Base-by-base conservation (phyloP, 2,329 filamentous ascomycete genomes). In the Aschersonia sp. region DNA sequence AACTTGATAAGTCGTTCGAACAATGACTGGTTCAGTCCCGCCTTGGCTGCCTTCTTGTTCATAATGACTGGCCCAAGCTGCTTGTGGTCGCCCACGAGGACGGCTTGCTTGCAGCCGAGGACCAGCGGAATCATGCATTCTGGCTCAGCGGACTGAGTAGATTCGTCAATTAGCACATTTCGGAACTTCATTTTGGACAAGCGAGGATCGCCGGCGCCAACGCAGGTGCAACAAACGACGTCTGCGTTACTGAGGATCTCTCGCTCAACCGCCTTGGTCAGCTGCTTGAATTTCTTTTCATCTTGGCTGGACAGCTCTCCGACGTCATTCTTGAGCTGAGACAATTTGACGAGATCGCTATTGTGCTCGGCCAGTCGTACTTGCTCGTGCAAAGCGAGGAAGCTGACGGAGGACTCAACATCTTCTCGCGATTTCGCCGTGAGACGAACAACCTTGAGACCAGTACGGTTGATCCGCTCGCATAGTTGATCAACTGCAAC, bases 1-100 rank as follows among this genome's bases (percentile, higher is more conserved):
- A 97, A 76, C 58, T 90, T 87, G 57, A 97, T 89, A 46, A 98
- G 75, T 58, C 92, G 87, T 69, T 98, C 92, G 60, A 98, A 98
- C 8, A 98, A 74, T n/a, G 90, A 97, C 65, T 97, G 92, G 67
- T 97, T 96, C 12, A 98, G 74, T 51, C 92, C 92, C 48, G 92
- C 92, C 68, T 97, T 97, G 52, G 92, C 92, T 11, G 92, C 92
- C 68, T 97, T 97, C 76, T 98, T 98, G 75, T 98, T 98, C 90
- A 98, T 98, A 62, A 98, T 97, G 58, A 98, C 92, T 1, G 92
- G 92, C 0, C 92, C 92, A 54, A 98, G 79, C 64, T 98, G 92
- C 66, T 97, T 94, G 67, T 98, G 92, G 61, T 98, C 92, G 61
- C 92, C 92, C 42, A 98, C 92, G 37, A 98, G 77, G n/a, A 98